phyloP scores from a whole-genome alignment of 2,329 filamentous ascomycete genomes.

The Periconia sp. region DNA sequence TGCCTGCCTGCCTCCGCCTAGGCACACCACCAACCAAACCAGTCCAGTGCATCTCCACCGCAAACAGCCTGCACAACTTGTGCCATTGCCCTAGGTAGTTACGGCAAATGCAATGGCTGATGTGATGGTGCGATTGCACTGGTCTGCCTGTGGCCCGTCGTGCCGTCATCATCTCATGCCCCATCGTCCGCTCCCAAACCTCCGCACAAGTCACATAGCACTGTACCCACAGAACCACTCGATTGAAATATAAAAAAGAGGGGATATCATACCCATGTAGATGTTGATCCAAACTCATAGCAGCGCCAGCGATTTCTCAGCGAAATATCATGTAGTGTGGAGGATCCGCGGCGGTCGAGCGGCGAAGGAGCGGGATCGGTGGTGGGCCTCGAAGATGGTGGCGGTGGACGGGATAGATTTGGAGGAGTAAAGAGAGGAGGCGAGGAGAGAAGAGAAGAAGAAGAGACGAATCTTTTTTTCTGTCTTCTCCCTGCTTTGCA shows the following conservation, averaged over 20 bases:
- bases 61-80: background rate
- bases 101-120: background rate
- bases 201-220: slow-evolving; percentile 8
- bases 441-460: background rate
- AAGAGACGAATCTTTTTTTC: background rate
- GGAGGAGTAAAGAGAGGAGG: slow-evolving; percentile 5
- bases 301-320: slow-evolving; percentile 34
- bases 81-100: too few species aligned
- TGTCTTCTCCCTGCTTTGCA: background rate
- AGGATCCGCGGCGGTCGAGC: slow-evolving; percentile 15
- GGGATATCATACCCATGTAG: slow-evolving; percentile 43
- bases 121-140: background rate
- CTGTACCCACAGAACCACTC: slow-evolving; percentile 8
- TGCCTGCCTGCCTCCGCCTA: slow-evolving; percentile 42
- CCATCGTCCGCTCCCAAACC: background rate
- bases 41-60: background rate
- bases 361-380: slow-evolving; percentile 14
- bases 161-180: background rate
- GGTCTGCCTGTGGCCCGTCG: background rate
- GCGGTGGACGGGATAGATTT: background rate
- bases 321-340: background rate
- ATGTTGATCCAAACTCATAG: slow-evolving; percentile 46
- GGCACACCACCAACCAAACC: slow-evolving; percentile 1
- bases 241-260: slow-evolving; percentile 15
- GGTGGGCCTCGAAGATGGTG: slow-evolving; percentile 9